These are phyloP conservation scores for Chaetomium cochliodes DNA, from an alignment of 495 filamentous ascomycete species.

Conservation along the genomic window DNA sequence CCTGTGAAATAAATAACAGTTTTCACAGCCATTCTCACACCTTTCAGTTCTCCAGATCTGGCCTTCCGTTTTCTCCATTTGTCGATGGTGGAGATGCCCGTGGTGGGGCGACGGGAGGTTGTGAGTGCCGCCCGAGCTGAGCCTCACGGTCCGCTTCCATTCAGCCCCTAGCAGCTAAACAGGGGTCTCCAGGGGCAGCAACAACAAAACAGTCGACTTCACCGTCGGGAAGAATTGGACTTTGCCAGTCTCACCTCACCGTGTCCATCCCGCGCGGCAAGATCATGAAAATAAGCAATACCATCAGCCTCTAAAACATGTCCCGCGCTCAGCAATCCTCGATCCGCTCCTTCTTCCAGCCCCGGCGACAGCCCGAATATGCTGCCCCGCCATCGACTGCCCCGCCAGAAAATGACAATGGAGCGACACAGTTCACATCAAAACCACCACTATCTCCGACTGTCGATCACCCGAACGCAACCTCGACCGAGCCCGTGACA, in stretches of 20 bases:
- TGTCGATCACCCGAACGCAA: constrained; percentile 29
- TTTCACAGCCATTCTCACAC: too few relatives aligned
- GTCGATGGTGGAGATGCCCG: neutral
- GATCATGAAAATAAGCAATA: neutral
- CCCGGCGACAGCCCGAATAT: constrained; percentile 25
- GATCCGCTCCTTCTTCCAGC: constrained; percentile 51
- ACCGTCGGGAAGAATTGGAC: neutral
- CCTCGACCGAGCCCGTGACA: constrained; percentile 7
- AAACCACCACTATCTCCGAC: constrained; percentile 26
- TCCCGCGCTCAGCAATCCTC: constrained; percentile 43
- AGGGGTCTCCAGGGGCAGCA: constrained; percentile 14
- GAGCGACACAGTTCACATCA: constrained; percentile 19
- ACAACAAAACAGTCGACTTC: neutral
- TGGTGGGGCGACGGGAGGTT: neutral
- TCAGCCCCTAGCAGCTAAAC: neutral
- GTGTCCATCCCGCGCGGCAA: neutral
- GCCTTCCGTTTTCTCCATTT: constrained; percentile 5
- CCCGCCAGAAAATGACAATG: constrained; percentile 18
- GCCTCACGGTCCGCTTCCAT: constrained; percentile 12
- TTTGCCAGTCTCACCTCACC: neutral
- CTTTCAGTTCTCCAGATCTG: neutral
- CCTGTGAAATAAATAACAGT: too few relatives aligned
- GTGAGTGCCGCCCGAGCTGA: neutral
- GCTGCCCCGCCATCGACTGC: constrained; percentile 31
- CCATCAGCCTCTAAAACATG: constrained; percentile 17